Evolutionary conservation across 2,329 filamentous ascomycete species (phyloP).

Genomic region (Nakataea oryzae): DNA sequence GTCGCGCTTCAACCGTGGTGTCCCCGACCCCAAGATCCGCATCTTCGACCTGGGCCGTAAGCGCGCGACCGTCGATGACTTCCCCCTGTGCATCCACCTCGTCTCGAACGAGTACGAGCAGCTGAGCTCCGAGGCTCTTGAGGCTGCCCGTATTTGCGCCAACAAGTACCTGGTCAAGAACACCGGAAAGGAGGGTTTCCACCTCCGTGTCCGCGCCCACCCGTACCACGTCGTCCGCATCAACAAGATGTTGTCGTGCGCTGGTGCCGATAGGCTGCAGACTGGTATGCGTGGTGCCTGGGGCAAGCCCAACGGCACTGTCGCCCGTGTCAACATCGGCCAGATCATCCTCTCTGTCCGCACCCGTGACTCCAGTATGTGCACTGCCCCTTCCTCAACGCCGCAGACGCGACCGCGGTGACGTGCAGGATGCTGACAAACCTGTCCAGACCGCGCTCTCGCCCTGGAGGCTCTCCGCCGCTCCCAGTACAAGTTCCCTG

Average conservation of each 20-base stretch:
- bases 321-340: conserved; percentile 99
- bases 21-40: conserved; percentile 72
- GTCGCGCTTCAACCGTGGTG: conserved; percentile 99
- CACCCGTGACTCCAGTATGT: conserved; percentile 84
- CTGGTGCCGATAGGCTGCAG: conserved; percentile 99
- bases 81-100: conserved; percentile 97
- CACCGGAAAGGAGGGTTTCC: conserved; percentile 64
- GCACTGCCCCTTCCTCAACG: not conserved
- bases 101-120: conserved; percentile 99
- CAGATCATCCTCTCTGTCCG: conserved; percentile 97
- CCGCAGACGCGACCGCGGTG: too few relatives aligned
- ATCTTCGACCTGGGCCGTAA: conserved; percentile 99
- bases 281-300: conserved; percentile 99
- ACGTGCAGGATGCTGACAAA: conserved; percentile 10
- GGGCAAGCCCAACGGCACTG: conserved; percentile 98
- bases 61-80: conserved; percentile 97
- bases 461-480: conserved; percentile 98
- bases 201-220: conserved; percentile 77
- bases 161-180: conserved; percentile 89
- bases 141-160: conserved; percentile 99
- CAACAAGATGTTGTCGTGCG: conserved; percentile 99
- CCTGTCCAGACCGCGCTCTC: conserved; percentile 60
- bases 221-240: conserved; percentile 99
- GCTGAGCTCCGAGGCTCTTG: conserved; percentile 97
- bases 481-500: conserved; percentile 99